Evolutionary conservation across 805 yeast genomes (phyloP).

Genomic region (Candida maesae): DNA sequence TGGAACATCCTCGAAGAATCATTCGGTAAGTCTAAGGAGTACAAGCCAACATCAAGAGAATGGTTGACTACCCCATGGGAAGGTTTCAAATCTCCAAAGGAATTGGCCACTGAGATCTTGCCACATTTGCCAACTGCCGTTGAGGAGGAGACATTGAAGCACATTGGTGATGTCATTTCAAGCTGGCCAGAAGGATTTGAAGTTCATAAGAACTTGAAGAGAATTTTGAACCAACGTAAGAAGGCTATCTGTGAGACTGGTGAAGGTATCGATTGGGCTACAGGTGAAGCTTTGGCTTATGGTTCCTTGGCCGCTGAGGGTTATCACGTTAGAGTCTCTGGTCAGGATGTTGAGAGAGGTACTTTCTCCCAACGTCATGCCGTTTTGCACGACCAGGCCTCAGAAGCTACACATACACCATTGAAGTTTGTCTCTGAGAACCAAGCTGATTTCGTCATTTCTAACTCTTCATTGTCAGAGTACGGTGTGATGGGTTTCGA

Average conservation of each 20-base stretch:
- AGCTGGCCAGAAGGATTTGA: conserved; percentile 85
- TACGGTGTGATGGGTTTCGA: conserved; percentile 99
- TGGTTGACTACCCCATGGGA: conserved; percentile 99
- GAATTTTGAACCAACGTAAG: conserved; percentile 84
- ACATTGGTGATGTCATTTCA: conserved; percentile 74
- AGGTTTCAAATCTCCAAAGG: conserved; percentile 96
- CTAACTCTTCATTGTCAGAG: conserved; percentile 95
- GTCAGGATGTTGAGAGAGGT: conserved; percentile 99
- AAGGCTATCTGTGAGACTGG: conserved; percentile 85
- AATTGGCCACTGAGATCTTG: conserved; percentile 89
- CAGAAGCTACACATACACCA: conserved; percentile 82
- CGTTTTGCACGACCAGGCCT: conserved; percentile 91
- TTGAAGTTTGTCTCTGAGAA: conserved; percentile 71
- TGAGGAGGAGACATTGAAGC: conserved; percentile 62
- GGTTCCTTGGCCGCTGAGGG: conserved; percentile 93
- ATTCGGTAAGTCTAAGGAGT: conserved; percentile 82
- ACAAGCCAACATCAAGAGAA: conserved; percentile 87
- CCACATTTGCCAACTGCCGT: conserved; percentile 97
- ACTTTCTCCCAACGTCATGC: conserved; percentile 99
- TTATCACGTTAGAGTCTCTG: conserved; percentile 93
- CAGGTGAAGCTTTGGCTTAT: conserved; percentile 98
- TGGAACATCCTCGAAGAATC: conserved; percentile 93
- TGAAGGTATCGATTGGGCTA: conserved; percentile 97
- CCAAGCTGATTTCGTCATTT: conserved; percentile 83
- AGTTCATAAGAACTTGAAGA: conserved; percentile 92